Base-by-base conservation (phyloP, 2,329 filamentous ascomycete genomes). In the Claviceps sp. region DNA sequence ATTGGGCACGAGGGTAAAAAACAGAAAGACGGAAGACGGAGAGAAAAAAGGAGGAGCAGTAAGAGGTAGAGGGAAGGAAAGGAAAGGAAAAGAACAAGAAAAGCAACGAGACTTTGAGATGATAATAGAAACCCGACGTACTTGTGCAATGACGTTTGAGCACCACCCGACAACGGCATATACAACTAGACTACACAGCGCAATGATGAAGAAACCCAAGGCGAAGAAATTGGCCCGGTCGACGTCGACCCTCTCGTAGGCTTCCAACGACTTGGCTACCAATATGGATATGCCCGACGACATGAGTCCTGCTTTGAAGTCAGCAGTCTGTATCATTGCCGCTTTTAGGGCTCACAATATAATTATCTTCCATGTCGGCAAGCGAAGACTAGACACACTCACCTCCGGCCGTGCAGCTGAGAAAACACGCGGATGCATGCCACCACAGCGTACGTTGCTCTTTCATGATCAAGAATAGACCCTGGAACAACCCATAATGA, bases 171-270 rank as follows among this genome's bases (percentile, higher is more conserved):
- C 56, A 1, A 60, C 53, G 22, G 62, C 64, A 50, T 78, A 79
- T 3, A 68, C 62, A 0, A 76, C 50, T 1, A 74, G 61, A 34
- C 73, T 70, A 4, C 64, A 71, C 6, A 73, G 61, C 1, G 77
- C 76, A 19, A 77, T 63, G 1, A 78, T 63, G 48, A 78, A 75
- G 59, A 80, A 80, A 75, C 80, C 79, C 48, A 76, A 68, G 0
- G 74, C 66, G 61, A 71, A 78, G 57, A 79, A 77, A 60, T 80
- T 72, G 5, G 69, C 73, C 22, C 59, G 57, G 16, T 54, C 44
- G 7, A 67, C 59, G 14, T 51, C 50, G 37, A 7, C 39, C 3
- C 6, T 58, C 40, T 65, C 59, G 34, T 71, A 72, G 0, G 67
- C 66, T 2, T 66, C 62, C 62, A 73, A 67, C 10, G 70, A 67